Base-by-base conservation (phyloP, 768 basidiomycete genomes). In the Amanita phalloides region DNA sequence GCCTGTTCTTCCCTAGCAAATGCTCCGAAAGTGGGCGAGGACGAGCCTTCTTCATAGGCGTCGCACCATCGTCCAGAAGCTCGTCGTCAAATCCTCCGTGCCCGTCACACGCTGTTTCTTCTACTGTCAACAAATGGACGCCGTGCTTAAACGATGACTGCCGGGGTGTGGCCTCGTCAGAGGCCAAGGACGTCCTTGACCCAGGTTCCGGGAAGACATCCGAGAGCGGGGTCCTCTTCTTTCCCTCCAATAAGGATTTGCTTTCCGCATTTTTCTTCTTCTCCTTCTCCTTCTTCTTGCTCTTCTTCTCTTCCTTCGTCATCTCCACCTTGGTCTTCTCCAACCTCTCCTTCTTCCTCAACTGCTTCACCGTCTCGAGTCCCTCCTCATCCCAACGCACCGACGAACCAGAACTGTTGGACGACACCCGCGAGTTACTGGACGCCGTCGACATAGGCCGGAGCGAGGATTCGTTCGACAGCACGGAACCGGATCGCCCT, bases 21-120 rank as follows among this genome's bases (percentile, higher is more conserved):
- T 83, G 81, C 60, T 90, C 88, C 0, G 82, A 83, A 48, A 80
- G 56, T 0, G 86, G 85, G 11, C 86, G 69, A 1, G 68, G 65
- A 9, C 84, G 71, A 0, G 68, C 61, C 43, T 70, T 71, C 65
- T 73, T 76, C 30, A 68, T 59, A 1, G 75, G 76, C 17, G 77
- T 79, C 32, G 61, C 58, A 1, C 58, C 55, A 13, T 58, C 59
- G 36, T 56, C 10, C 4, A 55, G 44, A 9, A 49, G 58, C 33
- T 62, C 59, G 11, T 65, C 64, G 28, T 59, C 64, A 14, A 53
- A 58, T 2, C 52, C 53, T 0, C 61, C 63, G 60, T 81, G 78
- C 1, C 75, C 77, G 57, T 81, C 79, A 7, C 63, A 62, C 1
- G 78, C 80, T 2, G 79, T 76, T 56, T 71, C 74, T 59, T 82